Evolutionary conservation across 1,139 yeast species (phyloP), one percentile per base, ranked within the genome.

Genomic region (Lodderomyces elongisporus): DNA sequence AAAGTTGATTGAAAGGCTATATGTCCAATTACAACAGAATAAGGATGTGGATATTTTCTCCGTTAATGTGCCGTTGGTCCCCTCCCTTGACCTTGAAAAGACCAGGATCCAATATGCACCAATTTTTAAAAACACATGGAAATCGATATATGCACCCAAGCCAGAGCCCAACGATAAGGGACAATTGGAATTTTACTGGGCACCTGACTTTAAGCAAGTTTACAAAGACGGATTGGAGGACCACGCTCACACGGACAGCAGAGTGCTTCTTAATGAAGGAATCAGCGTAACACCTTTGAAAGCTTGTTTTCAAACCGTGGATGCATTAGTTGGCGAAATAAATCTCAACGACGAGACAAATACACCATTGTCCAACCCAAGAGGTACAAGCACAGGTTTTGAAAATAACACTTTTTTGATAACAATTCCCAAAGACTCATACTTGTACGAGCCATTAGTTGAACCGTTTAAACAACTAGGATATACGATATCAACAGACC

Each of bases 211-310:
- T 58, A 73, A 72, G 33, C 61, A 70, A 17, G 89, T 84, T 17
- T 82, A 79, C 47, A 63, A 74, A 36, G 72, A 78, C 23, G 80
- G 85, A 7, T 58, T 69, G 27, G 60, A 54, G 12, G 76, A 79
- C 38, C 57, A 62, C 6, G 69, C 59, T 2, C 79, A 74, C 60
- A 74, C 70, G 30, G 84, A 78, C 47, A 74, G 76, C 40, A 60
- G 79, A 41, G 78, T 74, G 25, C 50, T 68, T 29, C 54, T 77
- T 27, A 66, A 68, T 27, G 67, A 67, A 34, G 77, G 77, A 12
- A 56, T 65, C 31, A 79, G 93, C 48, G 91, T 91, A 9, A 85
- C 96, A 4, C 95, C 96, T 0, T 59, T 91, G 43, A 73, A 75
- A 46, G 95, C 96, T 0, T 70, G 78, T 2, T 89, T 83, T 58